Base-by-base conservation (phyloP, 1,284 basidiomycete genomes). In the Rhodotorula sp. region DNA sequence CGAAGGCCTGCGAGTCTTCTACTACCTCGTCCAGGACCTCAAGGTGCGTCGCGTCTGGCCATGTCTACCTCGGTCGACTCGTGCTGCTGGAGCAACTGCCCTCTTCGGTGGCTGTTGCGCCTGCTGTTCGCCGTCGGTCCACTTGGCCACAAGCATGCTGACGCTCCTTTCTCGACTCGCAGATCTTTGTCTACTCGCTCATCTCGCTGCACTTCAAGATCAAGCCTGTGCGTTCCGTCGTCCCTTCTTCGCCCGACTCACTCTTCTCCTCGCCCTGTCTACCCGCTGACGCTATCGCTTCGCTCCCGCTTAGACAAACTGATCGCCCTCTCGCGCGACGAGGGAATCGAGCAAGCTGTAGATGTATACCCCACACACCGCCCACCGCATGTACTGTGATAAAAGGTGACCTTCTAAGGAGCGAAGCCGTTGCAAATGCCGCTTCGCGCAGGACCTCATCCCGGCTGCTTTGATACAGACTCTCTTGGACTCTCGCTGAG, bases 141-240 rank as follows among this genome's bases (percentile, higher is more conserved):
- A 1, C 23, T 14, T 41, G 27, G 7, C 8, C 7, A 12, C 14
- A 25, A 13, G 5, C n/a, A 9, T 14, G 7, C 16, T 8, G 16
- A 34, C 34, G 34, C 34, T 42, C 19, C 19, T 0, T 10, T 7
- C 23, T 7, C 23, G 14, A 34, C n/a, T 5, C 27, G 45, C 79
- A 97, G 95, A 97, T 94, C 82, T 87, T 97, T 74, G 95, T 98
- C 77, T 97, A 98, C 83, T 97, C 95, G 25, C 87, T 99, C 75
- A 98, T 98, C 81, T 93, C 92, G 19, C 87, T 98, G 56, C 94
- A 99, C 85, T 98, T 98, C 89, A 98, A 98, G 85, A 98, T 99
- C 87, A 98, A 99, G 86, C 96, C 96, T n/a, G 74, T 73, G 5
- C 23, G 73, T 57, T 25, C 16, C 21, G 23, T 49, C 45, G 19